These are phyloP conservation scores for Jatropha multifida DNA, from an alignment of 441 rosid species.

Conservation along the genomic window DNA sequence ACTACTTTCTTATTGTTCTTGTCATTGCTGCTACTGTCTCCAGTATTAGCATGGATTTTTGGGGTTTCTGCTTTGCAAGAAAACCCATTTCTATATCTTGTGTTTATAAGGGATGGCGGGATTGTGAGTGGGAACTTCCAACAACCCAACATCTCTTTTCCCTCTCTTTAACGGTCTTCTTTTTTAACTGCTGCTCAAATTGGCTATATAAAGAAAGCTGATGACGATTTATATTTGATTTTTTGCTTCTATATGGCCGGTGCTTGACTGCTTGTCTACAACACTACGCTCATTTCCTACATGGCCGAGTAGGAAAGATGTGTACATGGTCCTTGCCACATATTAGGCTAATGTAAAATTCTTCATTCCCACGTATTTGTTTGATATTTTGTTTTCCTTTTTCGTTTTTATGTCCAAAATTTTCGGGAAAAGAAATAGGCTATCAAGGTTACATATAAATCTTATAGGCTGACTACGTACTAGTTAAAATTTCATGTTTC, in stretches of 20 bases:
- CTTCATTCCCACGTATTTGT: neutral
- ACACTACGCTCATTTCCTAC: neutral
- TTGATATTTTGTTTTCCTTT: neutral
- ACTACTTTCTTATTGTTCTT: constrained; percentile 37
- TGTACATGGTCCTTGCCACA: neutral
- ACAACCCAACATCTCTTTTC: constrained; percentile 32
- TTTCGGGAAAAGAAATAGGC: no score
- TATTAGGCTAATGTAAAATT: no score
- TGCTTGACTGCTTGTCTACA: neutral
- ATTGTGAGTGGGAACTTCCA: constrained; percentile 24
- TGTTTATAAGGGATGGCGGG: constrained; percentile 14
- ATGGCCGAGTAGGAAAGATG: neutral
- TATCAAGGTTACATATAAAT: no score
- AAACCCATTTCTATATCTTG: constrained; percentile 19
- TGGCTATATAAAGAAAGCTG: neutral
- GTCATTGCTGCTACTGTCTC: constrained; percentile 9
- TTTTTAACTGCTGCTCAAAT: neutral
- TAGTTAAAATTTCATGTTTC: no score
- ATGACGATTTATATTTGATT: neutral
- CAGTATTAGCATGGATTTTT: constrained; percentile 22
- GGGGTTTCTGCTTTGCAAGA: constrained; percentile 28
- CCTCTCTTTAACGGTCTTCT: neutral
- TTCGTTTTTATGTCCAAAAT: no score
- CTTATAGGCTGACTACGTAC: no score
- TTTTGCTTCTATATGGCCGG: no score